Evolutionary conservation across 768 basidiomycete genomes (phyloP), one percentile per base, ranked within the genome.

Genomic region (Boletus pseudopeckii): DNA sequence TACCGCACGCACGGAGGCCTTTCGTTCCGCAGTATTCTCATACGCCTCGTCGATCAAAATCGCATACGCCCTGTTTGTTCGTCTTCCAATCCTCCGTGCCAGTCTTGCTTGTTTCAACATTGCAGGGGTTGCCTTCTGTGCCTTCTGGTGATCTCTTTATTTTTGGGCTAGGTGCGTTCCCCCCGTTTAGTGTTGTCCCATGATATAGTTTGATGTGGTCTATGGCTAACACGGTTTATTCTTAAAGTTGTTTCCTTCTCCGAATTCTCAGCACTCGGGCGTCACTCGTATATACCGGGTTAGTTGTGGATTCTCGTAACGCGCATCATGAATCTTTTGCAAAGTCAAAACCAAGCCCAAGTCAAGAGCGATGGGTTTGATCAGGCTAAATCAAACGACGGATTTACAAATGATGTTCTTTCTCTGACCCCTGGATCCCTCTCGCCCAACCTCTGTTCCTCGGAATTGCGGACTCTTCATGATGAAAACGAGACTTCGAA

Each of bases 401-500:
- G 8, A 5, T 10, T 7, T 33, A 30, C 11, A 7, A n/a, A n/a
- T 0, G 33, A 8, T 14, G n/a, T 17, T 14, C 17, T 20, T 36
- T 15, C 34, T 14, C 20, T 24, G 14, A 18, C 17, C 7, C 20
- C 42, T 2, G 32, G 1, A 38, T 20, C 28, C 5, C n/a, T 47
- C 6, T 44, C 48, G 5, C 11, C 40, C 24, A 24, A 32, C 10
- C 9, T 7, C 3, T 59, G 50, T 26, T 47, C 47, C n/a, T 24
- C 33, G 6, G 59, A 54, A 2, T 37, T 18, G n/a, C 47, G n/a
- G 7, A 68, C 61, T 1, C 50, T 65, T 44, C 56, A 53, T 3
- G 56, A 58, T 6, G 47, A 50, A 17, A 54, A 20, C 2, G 46
- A 37, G 14, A 7, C 15, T 22, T 20, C 38, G 7, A 30, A 17